phyloP scores from a whole-genome alignment of 495 filamentous ascomycete species.

The Choiromyces venosus region DNA sequence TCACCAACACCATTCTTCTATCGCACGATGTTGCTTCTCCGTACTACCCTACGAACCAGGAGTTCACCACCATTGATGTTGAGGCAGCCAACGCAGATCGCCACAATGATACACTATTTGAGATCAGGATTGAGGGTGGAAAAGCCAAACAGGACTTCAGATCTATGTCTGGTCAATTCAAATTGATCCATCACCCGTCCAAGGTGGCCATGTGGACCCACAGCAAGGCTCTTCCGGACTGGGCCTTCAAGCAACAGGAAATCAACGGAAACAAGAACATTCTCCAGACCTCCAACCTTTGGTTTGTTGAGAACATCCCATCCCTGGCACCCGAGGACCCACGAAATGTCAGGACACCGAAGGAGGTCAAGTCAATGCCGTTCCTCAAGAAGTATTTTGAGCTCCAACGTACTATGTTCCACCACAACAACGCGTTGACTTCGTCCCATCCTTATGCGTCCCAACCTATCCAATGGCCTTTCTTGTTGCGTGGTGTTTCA shows the following conservation, averaged over 20 bases:
- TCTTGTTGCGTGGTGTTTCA: slow-evolving; percentile 90
- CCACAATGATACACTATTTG: slow-evolving; percentile 86
- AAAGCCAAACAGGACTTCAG: slow-evolving; percentile 81
- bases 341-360: slow-evolving; percentile 65
- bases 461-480: slow-evolving; percentile 95
- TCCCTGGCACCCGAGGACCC: slow-evolving; percentile 62
- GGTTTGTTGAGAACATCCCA: slow-evolving; percentile 86
- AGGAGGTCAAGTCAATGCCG: slow-evolving; percentile 70
- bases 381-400: slow-evolving; percentile 96
- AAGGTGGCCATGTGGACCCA: slow-evolving; percentile 99
- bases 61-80: slow-evolving; percentile 78
- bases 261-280: slow-evolving; percentile 99
- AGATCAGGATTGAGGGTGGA: slow-evolving; percentile 80
- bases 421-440: slow-evolving; percentile 95
- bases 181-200: slow-evolving; percentile 84
- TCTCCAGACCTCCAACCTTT: slow-evolving; percentile 81
- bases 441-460: slow-evolving; percentile 94
- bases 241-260: slow-evolving; percentile 94
- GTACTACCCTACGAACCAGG: slow-evolving; percentile 94
- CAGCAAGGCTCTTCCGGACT: slow-evolving; percentile 85
- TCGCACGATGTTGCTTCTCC: slow-evolving; percentile 99
- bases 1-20: slow-evolving; percentile 79
- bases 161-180: slow-evolving; percentile 85
- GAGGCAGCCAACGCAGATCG: slow-evolving; percentile 72
- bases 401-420: slow-evolving; percentile 97